Percentiles rank a stretch among this genome's conserved stretches.
phyloP scores from a whole-genome alignment of 2,329 filamentous ascomycete genomes.

The Nakataea oryzae region DNA sequence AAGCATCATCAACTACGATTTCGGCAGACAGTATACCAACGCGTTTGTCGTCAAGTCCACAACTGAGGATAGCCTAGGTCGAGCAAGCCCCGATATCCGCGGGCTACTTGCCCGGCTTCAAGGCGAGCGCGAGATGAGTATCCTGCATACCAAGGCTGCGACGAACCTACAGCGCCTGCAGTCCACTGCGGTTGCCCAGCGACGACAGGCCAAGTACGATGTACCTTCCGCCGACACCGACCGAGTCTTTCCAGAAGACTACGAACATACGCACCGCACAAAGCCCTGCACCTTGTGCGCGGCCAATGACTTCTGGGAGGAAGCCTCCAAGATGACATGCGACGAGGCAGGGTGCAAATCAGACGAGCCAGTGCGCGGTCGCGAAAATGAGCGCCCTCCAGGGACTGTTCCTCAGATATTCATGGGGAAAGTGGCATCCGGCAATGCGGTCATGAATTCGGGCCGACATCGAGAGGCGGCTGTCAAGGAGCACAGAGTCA shows the following conservation, averaged over 20 bases:
- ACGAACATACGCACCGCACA: neutral
- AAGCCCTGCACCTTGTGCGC: neutral
- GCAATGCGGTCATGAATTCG: neutral
- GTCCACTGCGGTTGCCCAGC: neutral
- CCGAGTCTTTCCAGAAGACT: neutral
- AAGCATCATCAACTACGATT: constrained; percentile 17
- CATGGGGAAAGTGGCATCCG: neutral
- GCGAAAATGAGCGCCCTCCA: neutral
- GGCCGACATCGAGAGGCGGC: neutral
- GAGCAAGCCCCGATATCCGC: neutral
- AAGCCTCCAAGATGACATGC: neutral
- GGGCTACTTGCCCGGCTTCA: neutral
- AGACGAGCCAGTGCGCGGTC: no score
- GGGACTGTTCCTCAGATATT: neutral
- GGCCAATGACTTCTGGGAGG: neutral
- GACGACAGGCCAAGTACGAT: neutral
- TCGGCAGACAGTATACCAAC: constrained; percentile 14
- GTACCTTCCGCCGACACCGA: neutral
- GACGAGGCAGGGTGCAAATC: neutral
- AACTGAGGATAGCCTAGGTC: neutral
- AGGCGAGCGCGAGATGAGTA: neutral
- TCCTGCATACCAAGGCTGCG: neutral
- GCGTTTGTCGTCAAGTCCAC: constrained; percentile 15
- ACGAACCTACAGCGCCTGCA: neutral
- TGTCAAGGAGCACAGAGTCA: neutral